Conservation (phyloP, 305 asterid genomes). For the Rubia balearica region DNA sequence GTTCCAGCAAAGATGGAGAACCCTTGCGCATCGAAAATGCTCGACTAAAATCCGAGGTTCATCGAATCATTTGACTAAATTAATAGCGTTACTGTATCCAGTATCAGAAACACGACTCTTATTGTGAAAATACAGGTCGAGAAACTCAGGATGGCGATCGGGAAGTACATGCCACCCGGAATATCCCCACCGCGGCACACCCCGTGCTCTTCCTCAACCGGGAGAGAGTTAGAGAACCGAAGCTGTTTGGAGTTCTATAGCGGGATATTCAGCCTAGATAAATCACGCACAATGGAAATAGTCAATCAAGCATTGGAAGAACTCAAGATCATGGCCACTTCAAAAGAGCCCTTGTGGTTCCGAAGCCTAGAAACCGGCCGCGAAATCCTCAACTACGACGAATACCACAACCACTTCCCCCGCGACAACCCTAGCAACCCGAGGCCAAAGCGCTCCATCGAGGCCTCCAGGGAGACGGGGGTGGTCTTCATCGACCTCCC, state of each 20-base stretch:
- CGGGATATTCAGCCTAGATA: constrained; percentile 39
- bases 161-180: constrained; percentile 31
- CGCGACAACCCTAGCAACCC: constrained; percentile 12
- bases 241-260: constrained; percentile 34
- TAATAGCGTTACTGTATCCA: not conserved
- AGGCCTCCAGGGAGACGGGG: constrained; percentile 73
- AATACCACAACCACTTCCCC: constrained; percentile 46
- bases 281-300: constrained; percentile 36
- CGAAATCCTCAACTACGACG: constrained; percentile 85
- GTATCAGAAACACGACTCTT: not conserved
- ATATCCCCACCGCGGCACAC: constrained; percentile 33
- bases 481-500: constrained; percentile 50
- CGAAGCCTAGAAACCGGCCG: constrained; percentile 70
- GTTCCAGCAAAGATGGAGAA: constrained; percentile 35
- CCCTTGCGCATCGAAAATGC: constrained; percentile 63
- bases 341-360: constrained; percentile 66
- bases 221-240: constrained; percentile 39
- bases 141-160: constrained; percentile 44
- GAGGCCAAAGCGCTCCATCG: constrained; percentile 42
- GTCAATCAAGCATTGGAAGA: constrained; percentile 51
- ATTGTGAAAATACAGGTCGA: constrained; percentile 41
- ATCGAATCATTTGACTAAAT: not conserved
- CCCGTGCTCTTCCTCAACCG: constrained; percentile 39
- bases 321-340: constrained; percentile 54
- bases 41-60: constrained; percentile 78